Conservation (phyloP, 805 yeast species). For the Candida rishiriensis region DNA sequence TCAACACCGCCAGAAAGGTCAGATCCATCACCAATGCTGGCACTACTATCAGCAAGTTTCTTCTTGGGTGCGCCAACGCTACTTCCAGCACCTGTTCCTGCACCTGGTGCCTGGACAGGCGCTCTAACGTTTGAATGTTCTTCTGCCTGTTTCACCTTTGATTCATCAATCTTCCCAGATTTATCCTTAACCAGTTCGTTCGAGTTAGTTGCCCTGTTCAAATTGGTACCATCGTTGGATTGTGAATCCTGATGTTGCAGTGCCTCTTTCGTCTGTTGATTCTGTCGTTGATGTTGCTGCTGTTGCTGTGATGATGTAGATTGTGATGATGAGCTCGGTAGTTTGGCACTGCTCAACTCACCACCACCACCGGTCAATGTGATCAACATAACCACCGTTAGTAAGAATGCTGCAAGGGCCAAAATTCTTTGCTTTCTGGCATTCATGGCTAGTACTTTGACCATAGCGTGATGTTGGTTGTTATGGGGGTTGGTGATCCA, state of each 20-base stretch:
- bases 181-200: conserved; percentile 29
- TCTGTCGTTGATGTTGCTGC: too few species aligned
- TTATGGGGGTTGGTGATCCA: too few species aligned
- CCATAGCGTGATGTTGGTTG: background rate
- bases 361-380: conserved; percentile 19
- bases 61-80: conserved; percentile 3
- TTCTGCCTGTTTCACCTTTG: conserved; percentile 36
- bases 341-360: too few species aligned
- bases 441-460: conserved; percentile 9
- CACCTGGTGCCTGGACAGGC: conserved; percentile 20
- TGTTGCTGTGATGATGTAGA: conserved; percentile 6
- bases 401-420: conserved; percentile 37
- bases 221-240: conserved; percentile 4
- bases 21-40: background rate
- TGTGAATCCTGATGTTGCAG: background rate
- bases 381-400: conserved; percentile 34
- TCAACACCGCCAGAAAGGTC: background rate
- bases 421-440: conserved; percentile 36
- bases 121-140: conserved; percentile 22
- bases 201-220: conserved; percentile 4
- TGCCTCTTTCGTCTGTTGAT: conserved; percentile 1
- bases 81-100: conserved; percentile 3
- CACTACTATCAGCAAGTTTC: conserved; percentile 9
- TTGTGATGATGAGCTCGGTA: too few species aligned
- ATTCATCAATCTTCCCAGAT: conserved; percentile 36